Base-by-base conservation (phyloP, 257 asterid species). In the Gynochthodes officinalis region DNA sequence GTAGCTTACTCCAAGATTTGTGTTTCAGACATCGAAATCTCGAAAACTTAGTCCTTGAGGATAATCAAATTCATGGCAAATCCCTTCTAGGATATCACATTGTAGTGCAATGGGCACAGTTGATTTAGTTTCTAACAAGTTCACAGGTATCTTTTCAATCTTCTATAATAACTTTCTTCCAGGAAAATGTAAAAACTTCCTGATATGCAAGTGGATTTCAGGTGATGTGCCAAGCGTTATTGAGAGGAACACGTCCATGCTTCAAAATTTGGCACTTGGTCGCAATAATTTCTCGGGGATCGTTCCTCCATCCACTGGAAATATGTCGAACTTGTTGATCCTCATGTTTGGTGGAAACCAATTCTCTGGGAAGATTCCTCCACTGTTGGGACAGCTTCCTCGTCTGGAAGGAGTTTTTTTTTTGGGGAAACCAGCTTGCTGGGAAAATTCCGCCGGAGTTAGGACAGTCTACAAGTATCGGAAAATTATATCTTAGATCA, bases 11-110 rank as follows among this genome's bases (percentile, higher is more conserved):
- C 11, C 65, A 15, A 59, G 65, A 67, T 46, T 33, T 67, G 43
- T 46, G 59, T 43, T 30, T 67, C 58, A 44, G 42, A 46, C 15
- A 27, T 46, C 59, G 58, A 44, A 15, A 2, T 30, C 71, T 44
- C 42, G 4, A 7, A 14, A 0, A 0, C 13, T 27, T 46, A 16
- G 1, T 1, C 9, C 16, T 67, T 67, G 27, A 27, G 28, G 1
- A 18, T 2, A 67, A 67, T 42, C 59, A 46, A 46, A 15, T 67
- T 67, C 15, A 64, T 3, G 39, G 35, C 53, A n/a, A 64, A 42
- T 40, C 70, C 70, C 70, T 27, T 64, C 70, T 5, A 64, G 37
- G 11, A 65, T 64, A 21, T 23, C 70, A 11, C 42, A 66, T 16
- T 66, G 71, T n/a, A 15, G 21, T 49, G 21, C 35, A n/a, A 25